Percentiles rank a stretch among this genome's conserved stretches.
Evolutionary conservation across 2,329 filamentous ascomycete species (phyloP).

Genomic region (Fusarium stilboides): DNA sequence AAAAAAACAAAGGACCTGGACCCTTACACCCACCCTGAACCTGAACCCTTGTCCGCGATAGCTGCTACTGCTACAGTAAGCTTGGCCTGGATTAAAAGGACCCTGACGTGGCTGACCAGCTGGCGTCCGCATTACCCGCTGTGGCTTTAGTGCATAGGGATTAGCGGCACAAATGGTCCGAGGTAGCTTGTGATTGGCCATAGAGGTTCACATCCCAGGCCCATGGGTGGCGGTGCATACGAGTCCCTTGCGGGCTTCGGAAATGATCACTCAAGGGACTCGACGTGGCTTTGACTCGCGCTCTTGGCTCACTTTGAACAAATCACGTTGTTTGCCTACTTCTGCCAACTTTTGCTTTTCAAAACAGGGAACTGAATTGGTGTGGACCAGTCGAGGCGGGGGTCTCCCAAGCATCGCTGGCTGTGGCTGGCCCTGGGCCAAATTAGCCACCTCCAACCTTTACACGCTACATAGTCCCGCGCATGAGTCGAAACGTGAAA

Average conservation of each 20-base stretch:
- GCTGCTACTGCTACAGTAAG: conserved; percentile 16
- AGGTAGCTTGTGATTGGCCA: conserved; percentile 24
- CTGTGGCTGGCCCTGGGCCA: conserved; percentile 33
- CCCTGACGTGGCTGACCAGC: conserved; percentile 35
- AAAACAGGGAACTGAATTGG: conserved; percentile 41
- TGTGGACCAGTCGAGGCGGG: conserved; percentile 32
- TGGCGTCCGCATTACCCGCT: conserved; percentile 4
- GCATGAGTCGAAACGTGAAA: conserved; percentile 40
- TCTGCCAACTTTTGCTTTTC: conserved; percentile 42
- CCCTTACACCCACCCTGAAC: conserved; percentile 33
- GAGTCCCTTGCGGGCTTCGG: conserved; percentile 29
- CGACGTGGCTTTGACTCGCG: conserved; percentile 26
- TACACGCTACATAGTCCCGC: conserved; percentile 31
- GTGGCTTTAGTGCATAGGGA: conserved; percentile 40
- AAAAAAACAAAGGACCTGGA: conserved; percentile 33
- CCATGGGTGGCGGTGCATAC: conserved; percentile 44
- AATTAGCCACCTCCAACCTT: conserved; percentile 32
- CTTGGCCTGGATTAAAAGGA: conserved; percentile 34
- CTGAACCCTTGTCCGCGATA: conserved; percentile 38
- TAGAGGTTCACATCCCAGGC: not conserved
- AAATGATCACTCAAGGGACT: conserved; percentile 43
- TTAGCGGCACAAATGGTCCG: conserved; percentile 39
- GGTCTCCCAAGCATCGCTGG: conserved; percentile 28
- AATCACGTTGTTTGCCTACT: conserved; percentile 39
- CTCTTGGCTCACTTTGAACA: conserved; percentile 1